These are phyloP conservation scores for Neonectria hederae DNA, from an alignment of 2,329 filamentous ascomycete genomes.

Conservation along the genomic window DNA sequence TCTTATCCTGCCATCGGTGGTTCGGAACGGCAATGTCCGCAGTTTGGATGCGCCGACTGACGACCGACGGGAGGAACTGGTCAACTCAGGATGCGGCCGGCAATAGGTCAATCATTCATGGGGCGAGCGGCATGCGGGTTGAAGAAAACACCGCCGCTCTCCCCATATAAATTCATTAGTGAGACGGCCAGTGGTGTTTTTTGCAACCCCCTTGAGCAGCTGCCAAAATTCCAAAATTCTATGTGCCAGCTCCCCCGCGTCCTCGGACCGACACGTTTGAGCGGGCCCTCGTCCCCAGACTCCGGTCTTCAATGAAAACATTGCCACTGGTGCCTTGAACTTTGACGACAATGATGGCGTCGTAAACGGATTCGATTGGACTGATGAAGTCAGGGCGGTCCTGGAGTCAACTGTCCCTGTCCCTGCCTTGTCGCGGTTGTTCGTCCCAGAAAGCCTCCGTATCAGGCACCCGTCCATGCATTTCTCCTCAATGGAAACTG, in stretches of 20 bases:
- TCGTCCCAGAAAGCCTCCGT: slow-evolving; percentile 24
- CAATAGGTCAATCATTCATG: slow-evolving; percentile 23
- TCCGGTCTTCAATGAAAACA: slow-evolving; percentile 13
- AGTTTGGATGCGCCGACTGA: slow-evolving; percentile 21
- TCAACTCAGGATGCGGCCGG: slow-evolving; percentile 28
- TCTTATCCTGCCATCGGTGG: slow-evolving; percentile 45
- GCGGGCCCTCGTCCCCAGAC: slow-evolving; percentile 12
- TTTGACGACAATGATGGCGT: slow-evolving; percentile 20
- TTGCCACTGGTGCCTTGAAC: slow-evolving; percentile 22
- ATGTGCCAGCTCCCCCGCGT: not conserved
- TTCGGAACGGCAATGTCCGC: slow-evolving; percentile 46
- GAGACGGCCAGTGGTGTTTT: no score
- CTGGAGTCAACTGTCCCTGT: slow-evolving; percentile 21
- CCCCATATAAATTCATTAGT: no score
- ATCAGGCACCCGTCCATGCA: slow-evolving; percentile 22
- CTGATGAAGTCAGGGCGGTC: slow-evolving; percentile 18
- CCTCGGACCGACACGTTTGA: slow-evolving; percentile 9
- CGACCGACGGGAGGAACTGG: slow-evolving; percentile 11
- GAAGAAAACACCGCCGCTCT: no score
- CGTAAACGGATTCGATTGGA: not conserved
- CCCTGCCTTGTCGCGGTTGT: slow-evolving; percentile 23
- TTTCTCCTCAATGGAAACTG: slow-evolving; percentile 17
- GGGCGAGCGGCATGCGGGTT: no score
- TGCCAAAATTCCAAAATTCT: not conserved
- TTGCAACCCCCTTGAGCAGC: no score